Conservation (phyloP, 1,139 yeast genomes). For the Pichia kudriavzevii region DNA sequence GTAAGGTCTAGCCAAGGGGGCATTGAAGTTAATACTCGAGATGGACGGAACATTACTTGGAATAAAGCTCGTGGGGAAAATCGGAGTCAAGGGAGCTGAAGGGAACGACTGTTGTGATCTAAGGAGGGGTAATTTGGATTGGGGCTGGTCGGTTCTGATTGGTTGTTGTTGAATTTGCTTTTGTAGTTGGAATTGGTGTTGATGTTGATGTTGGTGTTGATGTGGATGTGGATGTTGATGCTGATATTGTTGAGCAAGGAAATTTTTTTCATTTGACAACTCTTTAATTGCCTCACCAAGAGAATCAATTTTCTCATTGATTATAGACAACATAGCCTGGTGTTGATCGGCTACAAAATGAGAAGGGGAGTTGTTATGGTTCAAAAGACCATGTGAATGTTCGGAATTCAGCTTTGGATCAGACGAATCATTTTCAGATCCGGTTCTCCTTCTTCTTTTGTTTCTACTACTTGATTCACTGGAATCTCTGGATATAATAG, state of each 20-base stretch:
- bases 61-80: neutral
- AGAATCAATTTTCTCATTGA: slow-evolving; percentile 12
- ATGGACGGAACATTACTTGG: neutral
- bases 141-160: neutral
- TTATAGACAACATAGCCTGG: neutral
- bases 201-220: neutral
- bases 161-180: neutral
- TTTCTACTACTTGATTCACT: neutral
- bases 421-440: too few species aligned
- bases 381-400: too few species aligned
- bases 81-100: neutral
- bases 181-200: neutral
- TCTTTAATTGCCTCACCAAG: too few species aligned
- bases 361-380: too few species aligned
- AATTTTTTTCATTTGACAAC: too few species aligned
- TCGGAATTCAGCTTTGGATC: too few species aligned
- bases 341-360: too few species aligned
- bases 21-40: slow-evolving; percentile 1
- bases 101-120: neutral
- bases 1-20: slow-evolving; percentile 13
- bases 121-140: neutral
- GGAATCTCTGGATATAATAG: slow-evolving; percentile 5
- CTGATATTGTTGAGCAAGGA: too few species aligned
- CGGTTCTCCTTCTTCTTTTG: slow-evolving; percentile 2
- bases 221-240: too few species aligned